Conservation (phyloP, 2,329 filamentous ascomycete species). For the Xylariaceae sp. region DNA sequence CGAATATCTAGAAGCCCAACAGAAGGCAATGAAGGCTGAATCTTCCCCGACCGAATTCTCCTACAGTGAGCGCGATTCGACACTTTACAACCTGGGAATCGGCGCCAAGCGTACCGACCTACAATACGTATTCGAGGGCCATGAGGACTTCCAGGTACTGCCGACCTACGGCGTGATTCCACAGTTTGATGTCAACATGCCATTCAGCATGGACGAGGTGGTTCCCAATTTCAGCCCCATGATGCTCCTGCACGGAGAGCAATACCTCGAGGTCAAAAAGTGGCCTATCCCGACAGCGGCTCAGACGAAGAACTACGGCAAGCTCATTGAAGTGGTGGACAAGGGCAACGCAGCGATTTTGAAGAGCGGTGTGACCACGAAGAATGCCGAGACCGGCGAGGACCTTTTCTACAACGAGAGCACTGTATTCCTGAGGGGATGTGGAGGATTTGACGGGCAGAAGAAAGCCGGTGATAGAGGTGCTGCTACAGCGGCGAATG, state of each 20-base stretch:
- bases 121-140: constrained; percentile 82
- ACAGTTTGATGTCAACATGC: constrained; percentile 78
- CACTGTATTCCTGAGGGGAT: constrained; percentile 87
- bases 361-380: constrained; percentile 74
- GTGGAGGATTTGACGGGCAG: constrained; percentile 83
- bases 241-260: constrained; percentile 98
- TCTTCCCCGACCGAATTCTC: constrained; percentile 65
- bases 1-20: constrained; percentile 70
- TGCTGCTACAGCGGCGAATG: constrained; percentile 73
- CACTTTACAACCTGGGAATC: constrained; percentile 93
- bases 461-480: constrained; percentile 75
- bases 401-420: constrained; percentile 96
- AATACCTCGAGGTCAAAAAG: constrained; percentile 92
- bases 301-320: constrained; percentile 69
- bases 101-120: constrained; percentile 89
- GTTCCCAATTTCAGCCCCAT: constrained; percentile 96
- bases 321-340: constrained; percentile 90
- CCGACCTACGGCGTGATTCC: constrained; percentile 96
- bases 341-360: constrained; percentile 88
- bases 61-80: constrained; percentile 82
- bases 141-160: constrained; percentile 87
- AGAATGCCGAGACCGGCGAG: constrained; percentile 79
- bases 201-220: constrained; percentile 76
- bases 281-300: constrained; percentile 86
- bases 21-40: constrained; percentile 61